Evolutionary conservation across 2,329 filamentous ascomycete species (phyloP), one percentile per base, ranked within the genome.

Genomic region (Cephalotrichum gorgonifer): DNA sequence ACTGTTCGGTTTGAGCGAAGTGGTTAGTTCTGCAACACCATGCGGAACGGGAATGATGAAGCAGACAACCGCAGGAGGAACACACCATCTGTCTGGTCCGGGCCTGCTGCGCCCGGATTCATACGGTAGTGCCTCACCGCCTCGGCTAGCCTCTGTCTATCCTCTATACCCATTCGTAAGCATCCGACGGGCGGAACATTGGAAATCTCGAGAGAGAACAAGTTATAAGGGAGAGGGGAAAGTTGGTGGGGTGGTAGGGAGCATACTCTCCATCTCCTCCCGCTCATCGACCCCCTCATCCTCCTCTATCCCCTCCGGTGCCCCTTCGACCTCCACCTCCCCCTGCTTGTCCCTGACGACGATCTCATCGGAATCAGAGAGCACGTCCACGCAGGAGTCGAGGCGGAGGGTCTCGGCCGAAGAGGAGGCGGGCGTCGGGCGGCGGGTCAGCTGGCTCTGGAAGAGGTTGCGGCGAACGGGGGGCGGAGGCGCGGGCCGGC

Each of bases 61-160:
- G 15, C 33, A n/a, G 33, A 8, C 5, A 14, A 14, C 2, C 23
- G 25, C 6, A 11, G 14, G 30, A 8, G 33, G 14, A 38, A 61
- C 72, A 58, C 60, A 85, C 83, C 82, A 66, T 84, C 80, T 45
- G 80, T 77, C 54, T 85, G 81, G 56, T 78, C 79, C 9, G 79
- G 72, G 44, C 74, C 66, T 44, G 70, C 67, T 8, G 7, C 22
- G 56, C 71, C 74, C 53, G 74, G 71, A 55, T 74, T 74, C 50
- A 77, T 70, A 55, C 77, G 74, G 59, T 82, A 76, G 57, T 79
- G 75, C 58, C 74, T 79, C 30, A 85, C 75, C 1, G 76, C 77
- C 53, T 83, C 79, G 23, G 76, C 72, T 11, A 84, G 62, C 46
- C 73, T 68, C 58, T 83, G 78, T 47, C 76, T 69, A 58, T 84